A percentile compares a stretch with the other conserved stretches of the same genome.
phyloP scores from a whole-genome alignment of 2,329 filamentous ascomycete genomes.

The Colletotrichum sp. region DNA sequence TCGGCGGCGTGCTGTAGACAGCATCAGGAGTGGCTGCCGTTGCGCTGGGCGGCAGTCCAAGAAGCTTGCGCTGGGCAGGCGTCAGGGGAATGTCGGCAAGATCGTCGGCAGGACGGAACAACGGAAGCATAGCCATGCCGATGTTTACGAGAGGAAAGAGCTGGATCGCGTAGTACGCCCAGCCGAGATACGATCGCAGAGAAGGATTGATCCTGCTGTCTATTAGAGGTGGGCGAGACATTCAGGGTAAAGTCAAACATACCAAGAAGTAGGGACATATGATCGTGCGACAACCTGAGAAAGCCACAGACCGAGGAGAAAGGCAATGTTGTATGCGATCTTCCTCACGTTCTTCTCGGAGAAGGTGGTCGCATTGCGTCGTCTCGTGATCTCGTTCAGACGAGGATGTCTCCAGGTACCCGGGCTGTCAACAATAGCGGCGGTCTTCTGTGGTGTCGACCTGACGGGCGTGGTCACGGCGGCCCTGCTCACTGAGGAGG shows the following conservation, averaged over 20 bases:
- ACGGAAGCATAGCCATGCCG: slow-evolving; percentile 70
- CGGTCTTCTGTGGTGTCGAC: slow-evolving; percentile 38
- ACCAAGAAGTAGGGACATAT: slow-evolving; percentile 45
- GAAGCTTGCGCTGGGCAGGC: slow-evolving; percentile 81
- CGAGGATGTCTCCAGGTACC: slow-evolving; percentile 93
- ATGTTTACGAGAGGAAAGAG: slow-evolving; percentile 74
- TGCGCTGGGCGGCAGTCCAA: slow-evolving; percentile 77
- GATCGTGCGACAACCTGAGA: slow-evolving; percentile 37
- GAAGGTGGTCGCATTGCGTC: slow-evolving; percentile 81
- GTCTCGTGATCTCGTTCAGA: slow-evolving; percentile 82
- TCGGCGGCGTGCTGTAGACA: slow-evolving; percentile 81
- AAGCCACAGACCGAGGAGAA: slow-evolving; percentile 45
- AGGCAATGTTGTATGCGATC: slow-evolving; percentile 70
- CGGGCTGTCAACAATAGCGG: slow-evolving; percentile 55
- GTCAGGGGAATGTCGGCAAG: slow-evolving; percentile 91
- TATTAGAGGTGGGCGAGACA: neutral
- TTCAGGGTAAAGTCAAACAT: slow-evolving; percentile 25
- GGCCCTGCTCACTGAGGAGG: slow-evolving; percentile 25
- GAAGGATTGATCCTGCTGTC: slow-evolving; percentile 7
- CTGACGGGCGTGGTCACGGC: slow-evolving; percentile 44
- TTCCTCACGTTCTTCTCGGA: slow-evolving; percentile 75
- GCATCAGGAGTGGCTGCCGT: slow-evolving; percentile 69
- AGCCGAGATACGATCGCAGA: slow-evolving; percentile 39
- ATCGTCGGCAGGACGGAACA: slow-evolving; percentile 75
- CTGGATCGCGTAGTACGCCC: slow-evolving; percentile 54